Percentiles rank a stretch among this genome's conserved stretches.
Conservation (phyloP, 2,329 filamentous ascomycete genomes). For the Claviceps sp. region DNA sequence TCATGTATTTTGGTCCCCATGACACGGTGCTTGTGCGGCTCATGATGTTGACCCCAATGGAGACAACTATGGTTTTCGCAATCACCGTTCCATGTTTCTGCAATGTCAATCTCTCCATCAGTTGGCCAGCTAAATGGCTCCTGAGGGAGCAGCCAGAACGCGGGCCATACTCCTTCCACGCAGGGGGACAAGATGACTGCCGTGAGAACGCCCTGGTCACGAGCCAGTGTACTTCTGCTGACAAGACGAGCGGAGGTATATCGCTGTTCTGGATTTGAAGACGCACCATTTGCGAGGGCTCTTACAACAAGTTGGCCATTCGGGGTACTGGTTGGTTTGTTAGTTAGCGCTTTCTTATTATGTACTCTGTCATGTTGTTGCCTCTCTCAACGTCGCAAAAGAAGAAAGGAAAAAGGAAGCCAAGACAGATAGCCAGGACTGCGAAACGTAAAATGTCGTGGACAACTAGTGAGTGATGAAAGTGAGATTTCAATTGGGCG, state of each 20-base stretch:
- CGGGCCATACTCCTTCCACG: conserved; percentile 45
- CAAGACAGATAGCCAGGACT: not conserved
- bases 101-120: conserved; percentile 47
- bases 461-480: too few relatives aligned
- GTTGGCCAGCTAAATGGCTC: conserved; percentile 46
- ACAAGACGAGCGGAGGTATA: conserved; percentile 44
- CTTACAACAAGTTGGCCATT: conserved; percentile 39
- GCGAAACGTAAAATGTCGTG: too few relatives aligned
- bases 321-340: conserved; percentile 22
- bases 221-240: conserved; percentile 34
- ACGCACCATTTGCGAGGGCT: conserved; percentile 27
- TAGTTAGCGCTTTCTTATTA: not conserved
- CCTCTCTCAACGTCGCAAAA: not conserved
- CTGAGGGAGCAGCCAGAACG: conserved; percentile 45
- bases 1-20: conserved; percentile 35
- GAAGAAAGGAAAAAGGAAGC: not conserved
- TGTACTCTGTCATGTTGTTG: not conserved
- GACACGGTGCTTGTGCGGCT: conserved; percentile 43
- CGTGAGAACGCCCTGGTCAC: conserved; percentile 37
- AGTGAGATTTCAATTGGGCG: too few relatives aligned
- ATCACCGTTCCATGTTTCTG: conserved; percentile 48
- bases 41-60: conserved; percentile 44
- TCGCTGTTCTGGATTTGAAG: conserved; percentile 23
- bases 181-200: conserved; percentile 38
- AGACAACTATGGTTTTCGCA: conserved; percentile 41